Evolutionary conservation across 1,139 yeast species (phyloP).

Genomic region (Pichia sp.): DNA sequence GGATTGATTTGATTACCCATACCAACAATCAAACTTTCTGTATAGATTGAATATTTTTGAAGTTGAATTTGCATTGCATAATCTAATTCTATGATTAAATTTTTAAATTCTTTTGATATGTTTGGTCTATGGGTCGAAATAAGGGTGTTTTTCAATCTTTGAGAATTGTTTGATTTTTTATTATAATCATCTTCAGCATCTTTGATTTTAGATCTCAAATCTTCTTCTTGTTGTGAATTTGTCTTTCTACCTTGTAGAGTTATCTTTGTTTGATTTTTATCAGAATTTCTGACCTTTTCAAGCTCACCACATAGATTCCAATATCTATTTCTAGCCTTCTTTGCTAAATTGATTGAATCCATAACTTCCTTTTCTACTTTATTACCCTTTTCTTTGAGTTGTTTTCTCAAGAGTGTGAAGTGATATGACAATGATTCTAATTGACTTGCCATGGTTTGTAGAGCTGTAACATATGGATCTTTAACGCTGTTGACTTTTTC

Average conservation of each 20-base stretch:
- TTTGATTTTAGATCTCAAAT: conserved; percentile 75
- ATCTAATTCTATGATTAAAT: conserved; percentile 81
- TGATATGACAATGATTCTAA: conserved; percentile 68
- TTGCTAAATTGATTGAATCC: conserved; percentile 82
- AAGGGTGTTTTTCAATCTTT: conserved; percentile 71
- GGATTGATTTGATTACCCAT: conserved; percentile 85
- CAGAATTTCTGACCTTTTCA: conserved; percentile 72
- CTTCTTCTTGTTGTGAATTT: conserved; percentile 91
- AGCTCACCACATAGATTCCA: conserved; percentile 81
- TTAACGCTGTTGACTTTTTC: conserved; percentile 71
- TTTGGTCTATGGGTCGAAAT: conserved; percentile 75
- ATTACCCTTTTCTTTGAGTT: conserved; percentile 76
- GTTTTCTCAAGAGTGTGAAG: conserved; percentile 68
- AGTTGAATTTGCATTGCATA: conserved; percentile 85
- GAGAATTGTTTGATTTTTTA: conserved; percentile 70
- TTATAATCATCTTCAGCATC: conserved; percentile 84
- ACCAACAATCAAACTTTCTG: conserved; percentile 79
- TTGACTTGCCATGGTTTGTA: conserved; percentile 86
- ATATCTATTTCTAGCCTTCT: conserved; percentile 84
- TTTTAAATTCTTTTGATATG: conserved; percentile 68
- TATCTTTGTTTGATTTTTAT: conserved; percentile 80
- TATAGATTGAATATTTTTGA: conserved; percentile 84
- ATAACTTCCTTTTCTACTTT: conserved; percentile 79
- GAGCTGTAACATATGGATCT: conserved; percentile 71
- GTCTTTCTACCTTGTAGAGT: conserved; percentile 76